These are phyloP conservation scores for Bipolaris victoriae DNA, from an alignment of 2,329 filamentous ascomycete genomes.

Conservation along the genomic window DNA sequence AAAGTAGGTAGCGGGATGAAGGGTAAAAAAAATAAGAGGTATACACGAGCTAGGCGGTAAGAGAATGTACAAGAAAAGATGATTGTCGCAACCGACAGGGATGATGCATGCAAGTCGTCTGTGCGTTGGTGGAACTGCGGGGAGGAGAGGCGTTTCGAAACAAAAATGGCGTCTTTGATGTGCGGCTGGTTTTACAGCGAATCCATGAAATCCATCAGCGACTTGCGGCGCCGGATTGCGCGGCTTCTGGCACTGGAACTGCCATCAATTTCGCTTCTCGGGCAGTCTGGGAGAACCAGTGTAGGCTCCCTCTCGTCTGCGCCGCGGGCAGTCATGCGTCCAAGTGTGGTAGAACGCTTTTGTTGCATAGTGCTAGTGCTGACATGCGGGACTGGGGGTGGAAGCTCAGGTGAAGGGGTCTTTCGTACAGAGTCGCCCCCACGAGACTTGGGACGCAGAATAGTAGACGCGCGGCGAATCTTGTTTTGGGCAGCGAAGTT, in stretches of 20 bases:
- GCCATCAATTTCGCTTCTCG: constrained; percentile 26
- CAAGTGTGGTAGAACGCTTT: constrained; percentile 23
- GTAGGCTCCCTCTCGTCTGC: constrained; percentile 46
- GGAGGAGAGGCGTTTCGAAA: constrained; percentile 23
- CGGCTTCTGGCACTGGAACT: constrained; percentile 33
- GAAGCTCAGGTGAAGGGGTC: constrained; percentile 32
- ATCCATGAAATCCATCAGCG: constrained; percentile 45
- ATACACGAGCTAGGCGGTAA: not conserved
- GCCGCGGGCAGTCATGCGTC: constrained; percentile 42
- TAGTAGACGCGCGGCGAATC: constrained; percentile 41
- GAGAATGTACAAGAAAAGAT: not conserved
- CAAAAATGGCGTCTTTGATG: constrained; percentile 14
- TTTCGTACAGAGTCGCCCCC: constrained; percentile 22
- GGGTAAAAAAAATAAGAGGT: not conserved
- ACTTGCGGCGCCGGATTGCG: constrained; percentile 45
- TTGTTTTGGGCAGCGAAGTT: constrained; percentile 31
- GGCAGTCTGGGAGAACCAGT: constrained; percentile 43
- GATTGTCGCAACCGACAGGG: constrained; percentile 1
- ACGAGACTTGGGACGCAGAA: constrained; percentile 36
- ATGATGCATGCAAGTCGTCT: constrained; percentile 12
- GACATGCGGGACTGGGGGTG: constrained; percentile 30
- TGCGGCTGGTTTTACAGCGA: constrained; percentile 17
- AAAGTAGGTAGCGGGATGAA: not conserved
- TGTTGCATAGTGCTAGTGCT: constrained; percentile 23
- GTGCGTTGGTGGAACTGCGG: constrained; percentile 15